A percentile compares a stretch with the other conserved stretches of the same genome.
phyloP scores from a whole-genome alignment of 2,329 filamentous ascomycete species.

The Curvularia verruculosa region DNA sequence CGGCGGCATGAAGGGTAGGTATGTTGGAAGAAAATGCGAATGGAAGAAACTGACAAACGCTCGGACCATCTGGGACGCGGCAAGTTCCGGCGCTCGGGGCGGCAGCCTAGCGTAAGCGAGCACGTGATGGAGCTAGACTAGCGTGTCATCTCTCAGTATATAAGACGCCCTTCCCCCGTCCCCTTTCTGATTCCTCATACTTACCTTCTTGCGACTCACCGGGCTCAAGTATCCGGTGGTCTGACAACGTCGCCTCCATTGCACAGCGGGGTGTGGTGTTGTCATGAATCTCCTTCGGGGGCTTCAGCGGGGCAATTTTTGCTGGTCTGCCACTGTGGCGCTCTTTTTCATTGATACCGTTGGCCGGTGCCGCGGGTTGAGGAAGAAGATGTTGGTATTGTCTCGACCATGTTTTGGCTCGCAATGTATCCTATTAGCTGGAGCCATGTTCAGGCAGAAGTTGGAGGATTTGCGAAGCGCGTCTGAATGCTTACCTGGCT shows the following conservation, averaged over 20 bases:
- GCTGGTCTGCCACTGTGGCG: conserved; percentile 23
- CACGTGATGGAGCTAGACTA: neutral
- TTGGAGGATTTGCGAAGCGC: no score
- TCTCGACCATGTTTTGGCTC: no score
- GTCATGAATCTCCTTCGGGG: conserved; percentile 44
- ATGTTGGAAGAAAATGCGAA: neutral
- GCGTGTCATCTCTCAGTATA: neutral
- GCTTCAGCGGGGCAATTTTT: conserved; percentile 42
- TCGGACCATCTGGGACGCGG: neutral
- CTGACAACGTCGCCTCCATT: conserved; percentile 42
- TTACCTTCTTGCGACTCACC: conserved; percentile 39
- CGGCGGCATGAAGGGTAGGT: conserved; percentile 5
- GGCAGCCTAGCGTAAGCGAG: neutral
- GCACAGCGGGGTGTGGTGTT: conserved; percentile 43
- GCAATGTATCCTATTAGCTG: no score
- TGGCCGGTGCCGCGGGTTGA: conserved; percentile 41
- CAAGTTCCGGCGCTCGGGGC: neutral
- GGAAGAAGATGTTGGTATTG: conserved; percentile 46
- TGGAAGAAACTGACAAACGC: conserved; percentile 9
- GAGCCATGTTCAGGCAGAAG: no score
- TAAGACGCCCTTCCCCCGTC: neutral
- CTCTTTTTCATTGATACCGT: conserved; percentile 49
- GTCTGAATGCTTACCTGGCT: no score
- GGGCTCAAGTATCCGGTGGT: conserved; percentile 36
- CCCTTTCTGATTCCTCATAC: conserved; percentile 5